phyloP scores from a whole-genome alignment of 2,329 filamentous ascomycete species.

The Xylaria sp. region DNA sequence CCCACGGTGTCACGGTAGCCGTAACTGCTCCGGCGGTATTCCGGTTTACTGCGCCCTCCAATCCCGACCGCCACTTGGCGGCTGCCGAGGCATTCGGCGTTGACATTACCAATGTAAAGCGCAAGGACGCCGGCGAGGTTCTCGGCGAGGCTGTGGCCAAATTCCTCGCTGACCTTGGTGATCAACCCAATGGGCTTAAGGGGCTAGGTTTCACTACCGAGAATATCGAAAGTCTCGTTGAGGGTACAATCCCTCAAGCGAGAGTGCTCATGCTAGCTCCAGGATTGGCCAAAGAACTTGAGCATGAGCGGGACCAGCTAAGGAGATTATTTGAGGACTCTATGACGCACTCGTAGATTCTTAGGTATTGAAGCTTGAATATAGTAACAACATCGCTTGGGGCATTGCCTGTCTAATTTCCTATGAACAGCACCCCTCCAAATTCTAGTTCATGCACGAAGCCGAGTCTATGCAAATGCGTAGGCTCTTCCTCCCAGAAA shows the following conservation, averaged over 20 bases:
- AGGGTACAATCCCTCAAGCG: slow-evolving; percentile 92
- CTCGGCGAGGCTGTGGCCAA: slow-evolving; percentile 80
- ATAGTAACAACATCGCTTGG: background rate
- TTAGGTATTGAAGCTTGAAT: background rate
- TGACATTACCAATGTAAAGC: slow-evolving; percentile 85
- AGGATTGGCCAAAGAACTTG: slow-evolving; percentile 72
- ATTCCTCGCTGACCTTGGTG: slow-evolving; percentile 83
- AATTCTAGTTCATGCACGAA: background rate
- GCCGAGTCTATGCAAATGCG: background rate
- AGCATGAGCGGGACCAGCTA: slow-evolving; percentile 74
- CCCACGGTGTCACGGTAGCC: slow-evolving; percentile 93
- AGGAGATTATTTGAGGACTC: slow-evolving; percentile 69
- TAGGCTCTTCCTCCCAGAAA: background rate
- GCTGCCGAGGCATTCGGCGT: slow-evolving; percentile 92
- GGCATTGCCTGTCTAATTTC: background rate
- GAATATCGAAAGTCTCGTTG: slow-evolving; percentile 83
- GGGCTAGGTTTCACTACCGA: slow-evolving; percentile 77
- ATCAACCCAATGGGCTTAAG: slow-evolving; percentile 87
- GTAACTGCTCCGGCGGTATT: slow-evolving; percentile 94
- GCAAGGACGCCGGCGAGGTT: slow-evolving; percentile 87
- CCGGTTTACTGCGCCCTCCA: slow-evolving; percentile 87
- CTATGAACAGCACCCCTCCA: background rate
- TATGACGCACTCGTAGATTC: slow-evolving; percentile 46
- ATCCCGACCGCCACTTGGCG: slow-evolving; percentile 87
- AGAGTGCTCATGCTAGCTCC: slow-evolving; percentile 92